Evolutionary conservation across 805 yeast genomes (phyloP).

Genomic region (Teunomyces kruisii): DNA sequence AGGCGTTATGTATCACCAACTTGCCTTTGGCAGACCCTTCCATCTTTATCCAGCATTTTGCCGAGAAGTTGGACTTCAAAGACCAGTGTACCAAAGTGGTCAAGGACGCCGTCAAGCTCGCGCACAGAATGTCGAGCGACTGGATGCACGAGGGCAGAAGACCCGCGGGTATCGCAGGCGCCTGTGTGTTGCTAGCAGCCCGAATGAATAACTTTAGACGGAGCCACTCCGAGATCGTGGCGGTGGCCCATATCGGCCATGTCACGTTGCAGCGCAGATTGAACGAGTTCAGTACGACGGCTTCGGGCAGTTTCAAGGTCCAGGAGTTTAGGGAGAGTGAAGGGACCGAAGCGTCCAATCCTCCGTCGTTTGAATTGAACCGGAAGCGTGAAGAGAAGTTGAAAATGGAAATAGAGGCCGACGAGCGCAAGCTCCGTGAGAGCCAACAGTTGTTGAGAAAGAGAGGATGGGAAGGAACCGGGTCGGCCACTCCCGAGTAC

Average conservation of each 20-base stretch:
- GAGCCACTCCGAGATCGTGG: constrained; percentile 90
- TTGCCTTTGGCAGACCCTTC: constrained; percentile 94
- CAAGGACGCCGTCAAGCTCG: constrained; percentile 81
- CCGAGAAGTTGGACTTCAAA: constrained; percentile 83
- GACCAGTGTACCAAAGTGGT: constrained; percentile 70
- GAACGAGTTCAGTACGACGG: constrained; percentile 80
- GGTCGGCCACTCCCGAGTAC: neutral
- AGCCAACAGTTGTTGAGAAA: constrained; percentile 3
- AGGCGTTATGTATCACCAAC: constrained; percentile 69
- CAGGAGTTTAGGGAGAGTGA: constrained; percentile 63
- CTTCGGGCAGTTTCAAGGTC: constrained; percentile 71
- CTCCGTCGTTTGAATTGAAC: constrained; percentile 79
- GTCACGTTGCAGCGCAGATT: constrained; percentile 89
- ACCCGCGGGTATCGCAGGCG: constrained; percentile 99
- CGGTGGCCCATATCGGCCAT: constrained; percentile 93
- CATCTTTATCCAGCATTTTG: constrained; percentile 89
- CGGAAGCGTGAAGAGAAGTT: constrained; percentile 49
- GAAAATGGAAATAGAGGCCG: constrained; percentile 11
- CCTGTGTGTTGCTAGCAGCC: constrained; percentile 88
- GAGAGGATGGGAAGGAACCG: constrained; percentile 1
- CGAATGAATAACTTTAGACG: constrained; percentile 94
- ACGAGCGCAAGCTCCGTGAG: constrained; percentile 7
- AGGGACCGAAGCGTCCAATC: constrained; percentile 52
- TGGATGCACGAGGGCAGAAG: constrained; percentile 97
- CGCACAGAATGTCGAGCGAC: constrained; percentile 88